Percentiles rank a stretch among this genome's conserved stretches.
These are phyloP conservation scores for Leptodontidium sp. DNA, from an alignment of 2,329 filamentous ascomycete genomes.

Conservation along the genomic window DNA sequence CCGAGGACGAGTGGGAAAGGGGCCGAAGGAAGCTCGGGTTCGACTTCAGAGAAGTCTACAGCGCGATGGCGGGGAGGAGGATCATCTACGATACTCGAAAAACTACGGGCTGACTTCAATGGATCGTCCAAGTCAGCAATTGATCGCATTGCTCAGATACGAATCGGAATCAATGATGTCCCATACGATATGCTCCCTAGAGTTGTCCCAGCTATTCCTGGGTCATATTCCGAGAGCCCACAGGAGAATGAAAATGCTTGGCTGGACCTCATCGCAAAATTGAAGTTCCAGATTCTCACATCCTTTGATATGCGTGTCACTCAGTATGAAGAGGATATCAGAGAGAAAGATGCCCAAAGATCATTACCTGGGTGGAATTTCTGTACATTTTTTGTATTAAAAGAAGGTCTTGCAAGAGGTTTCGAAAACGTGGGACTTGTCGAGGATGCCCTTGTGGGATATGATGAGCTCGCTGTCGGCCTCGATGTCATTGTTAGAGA, in stretches of 20 bases:
- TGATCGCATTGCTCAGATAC: constrained; percentile 86
- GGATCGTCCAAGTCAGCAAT: constrained; percentile 72
- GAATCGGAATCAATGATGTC: constrained; percentile 75
- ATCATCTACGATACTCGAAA: constrained; percentile 86
- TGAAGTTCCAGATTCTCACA: constrained; percentile 85
- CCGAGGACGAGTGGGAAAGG: constrained; percentile 67
- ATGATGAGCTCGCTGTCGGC: constrained; percentile 91
- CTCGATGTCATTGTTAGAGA: constrained; percentile 85
- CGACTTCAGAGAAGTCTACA: constrained; percentile 67
- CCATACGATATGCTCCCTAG: constrained; percentile 70
- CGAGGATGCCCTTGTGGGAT: constrained; percentile 92
- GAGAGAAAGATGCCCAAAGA: constrained; percentile 89
- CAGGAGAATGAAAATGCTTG: constrained; percentile 85
- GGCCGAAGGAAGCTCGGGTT: constrained; percentile 58
- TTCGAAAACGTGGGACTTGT: constrained; percentile 97
- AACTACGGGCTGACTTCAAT: constrained; percentile 90
- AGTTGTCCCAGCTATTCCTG: constrained; percentile 68
- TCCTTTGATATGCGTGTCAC: constrained; percentile 91
- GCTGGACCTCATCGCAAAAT: constrained; percentile 82
- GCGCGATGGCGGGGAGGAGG: constrained; percentile 81
- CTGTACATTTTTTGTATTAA: constrained; percentile 97
- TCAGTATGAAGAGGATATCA: constrained; percentile 97
- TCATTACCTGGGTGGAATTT: constrained; percentile 97
- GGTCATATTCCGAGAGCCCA: constrained; percentile 72
- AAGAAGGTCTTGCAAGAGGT: constrained; percentile 90